Conservation (phyloP, 1,284 basidiomycete genomes). For the Moesziomyces aphidis region DNA sequence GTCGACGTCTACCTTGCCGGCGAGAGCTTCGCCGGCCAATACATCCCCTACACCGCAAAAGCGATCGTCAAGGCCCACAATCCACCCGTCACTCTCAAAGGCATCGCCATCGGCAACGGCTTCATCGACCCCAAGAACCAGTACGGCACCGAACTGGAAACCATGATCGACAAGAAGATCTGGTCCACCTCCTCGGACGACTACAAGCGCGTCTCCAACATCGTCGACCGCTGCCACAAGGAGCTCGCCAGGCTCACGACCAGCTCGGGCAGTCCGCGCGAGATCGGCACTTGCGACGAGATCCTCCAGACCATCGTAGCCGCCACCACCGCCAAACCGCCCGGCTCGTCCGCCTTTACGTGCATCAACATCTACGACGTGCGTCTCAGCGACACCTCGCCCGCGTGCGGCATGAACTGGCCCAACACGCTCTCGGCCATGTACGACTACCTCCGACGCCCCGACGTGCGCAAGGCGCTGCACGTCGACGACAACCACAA, state of each 20-base stretch:
- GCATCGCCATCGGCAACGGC: slow-evolving; percentile 93
- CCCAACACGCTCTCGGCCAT: slow-evolving; percentile 86
- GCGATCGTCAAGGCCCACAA: slow-evolving; percentile 78
- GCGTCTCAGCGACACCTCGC: slow-evolving; percentile 82
- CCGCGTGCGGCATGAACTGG: slow-evolving; percentile 99
- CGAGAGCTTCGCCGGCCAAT: slow-evolving; percentile 52
- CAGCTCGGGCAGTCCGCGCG: slow-evolving; percentile 72
- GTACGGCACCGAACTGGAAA: slow-evolving; percentile 91
- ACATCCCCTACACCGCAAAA: slow-evolving; percentile 74
- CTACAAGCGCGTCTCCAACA: slow-evolving; percentile 62
- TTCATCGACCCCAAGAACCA: slow-evolving; percentile 93
- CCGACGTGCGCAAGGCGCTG: slow-evolving; percentile 83
- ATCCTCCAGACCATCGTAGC: slow-evolving; percentile 76
- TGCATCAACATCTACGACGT: slow-evolving; percentile 98
- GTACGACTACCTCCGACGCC: slow-evolving; percentile 82
- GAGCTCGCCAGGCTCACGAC: slow-evolving; percentile 68
- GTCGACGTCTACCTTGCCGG: slow-evolving; percentile 72
- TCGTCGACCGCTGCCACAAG: slow-evolving; percentile 76
- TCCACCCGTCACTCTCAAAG: slow-evolving; percentile 75
- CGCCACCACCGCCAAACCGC: slow-evolving; percentile 69
- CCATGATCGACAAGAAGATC: slow-evolving; percentile 82
- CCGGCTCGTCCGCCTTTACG: slow-evolving; percentile 68
- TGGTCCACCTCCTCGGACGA: slow-evolving; percentile 79
- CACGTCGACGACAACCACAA: slow-evolving; percentile 79
- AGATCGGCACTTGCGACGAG: slow-evolving; percentile 76